Evolutionary conservation across 202 grass and related monocot genomes (phyloP).

Genomic region (Eragrostis tef): DNA sequence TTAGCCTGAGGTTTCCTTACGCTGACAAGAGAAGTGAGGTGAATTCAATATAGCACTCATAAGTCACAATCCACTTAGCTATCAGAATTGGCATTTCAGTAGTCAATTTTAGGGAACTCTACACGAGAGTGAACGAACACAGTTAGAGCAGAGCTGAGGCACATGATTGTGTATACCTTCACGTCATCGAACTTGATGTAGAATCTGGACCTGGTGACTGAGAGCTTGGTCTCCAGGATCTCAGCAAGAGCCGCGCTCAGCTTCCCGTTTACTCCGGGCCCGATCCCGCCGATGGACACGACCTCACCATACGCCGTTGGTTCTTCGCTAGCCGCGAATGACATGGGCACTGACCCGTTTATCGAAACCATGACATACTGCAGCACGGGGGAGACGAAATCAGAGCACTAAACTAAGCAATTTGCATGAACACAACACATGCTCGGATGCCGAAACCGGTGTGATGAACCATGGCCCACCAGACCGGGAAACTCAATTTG

Average conservation of each 20-base stretch:
- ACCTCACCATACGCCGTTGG: conserved; percentile 82
- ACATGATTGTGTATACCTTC: conserved; percentile 43
- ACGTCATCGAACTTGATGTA: conserved; percentile 90
- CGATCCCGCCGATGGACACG: conserved; percentile 79
- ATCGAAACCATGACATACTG: conserved; percentile 92
- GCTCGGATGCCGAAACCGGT: background rate
- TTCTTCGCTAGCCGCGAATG: conserved; percentile 76
- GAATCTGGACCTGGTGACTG: conserved; percentile 65
- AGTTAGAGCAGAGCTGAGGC: background rate
- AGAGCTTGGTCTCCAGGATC: conserved; percentile 85
- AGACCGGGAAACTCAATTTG: no score
- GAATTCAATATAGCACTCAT: background rate
- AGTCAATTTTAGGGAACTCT: background rate
- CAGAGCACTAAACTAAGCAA: background rate
- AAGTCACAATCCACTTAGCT: background rate
- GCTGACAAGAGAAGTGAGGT: background rate
- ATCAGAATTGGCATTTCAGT: background rate
- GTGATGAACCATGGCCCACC: no score
- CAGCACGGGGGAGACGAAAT: background rate
- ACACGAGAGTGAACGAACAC: background rate
- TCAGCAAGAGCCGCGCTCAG: conserved; percentile 72
- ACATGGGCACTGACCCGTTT: conserved; percentile 73
- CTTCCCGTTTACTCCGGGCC: conserved; percentile 73
- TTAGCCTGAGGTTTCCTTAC: background rate
- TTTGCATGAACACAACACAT: background rate